Base-by-base conservation (phyloP, 495 filamentous ascomycete species). In the Penicillium macrosclerotiorum region DNA sequence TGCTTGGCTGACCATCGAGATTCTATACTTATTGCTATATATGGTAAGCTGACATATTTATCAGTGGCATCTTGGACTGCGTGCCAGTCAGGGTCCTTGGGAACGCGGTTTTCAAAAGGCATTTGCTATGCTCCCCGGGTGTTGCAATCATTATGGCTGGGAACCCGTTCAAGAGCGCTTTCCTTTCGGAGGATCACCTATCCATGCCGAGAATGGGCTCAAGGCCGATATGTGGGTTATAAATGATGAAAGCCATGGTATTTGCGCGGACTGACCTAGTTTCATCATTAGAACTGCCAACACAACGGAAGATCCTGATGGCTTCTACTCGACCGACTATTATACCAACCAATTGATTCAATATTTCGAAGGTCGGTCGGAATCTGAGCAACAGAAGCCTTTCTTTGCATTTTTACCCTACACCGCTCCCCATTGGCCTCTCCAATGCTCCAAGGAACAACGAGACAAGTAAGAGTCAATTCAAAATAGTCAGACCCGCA, bases 41-140 rank as follows among this genome's bases (percentile, higher is more conserved):
- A n/a, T n/a, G n/a, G n/a, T n/a, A n/a, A 27, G 14, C 31, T 46
- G 16, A 37, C 11, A 11, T 16, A n/a, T 9, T 17, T 29, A 35
- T 19, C n/a, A 55, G 39, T 46, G 56, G 57, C 76, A 80, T 57
- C 54, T 79, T 8, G 73, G 71, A 2, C 41, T 77, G 9, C 64
- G 62, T 5, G 58, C 60, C 8, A 60, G 69, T 24, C 56, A 64
- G n/a, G 65, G 60, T 11, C 73, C 75, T 0, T 64, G 62, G 27
- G 57, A 54, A 12, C 54, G 74, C 11, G 74, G 75, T 0, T 77
- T 79, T 38, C 63, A 69, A 8, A 67, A 59, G 26, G 62, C 61
- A 19, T 69, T 72, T 36, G 59, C 69, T 6, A 58, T 72, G 32
- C 55, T 76, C 17, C 68, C 73, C 1, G 74, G 68, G 1, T 67